Evolutionary conservation across 2,329 filamentous ascomycete species (phyloP).

Genomic region (Talaromyces verruculosus): DNA sequence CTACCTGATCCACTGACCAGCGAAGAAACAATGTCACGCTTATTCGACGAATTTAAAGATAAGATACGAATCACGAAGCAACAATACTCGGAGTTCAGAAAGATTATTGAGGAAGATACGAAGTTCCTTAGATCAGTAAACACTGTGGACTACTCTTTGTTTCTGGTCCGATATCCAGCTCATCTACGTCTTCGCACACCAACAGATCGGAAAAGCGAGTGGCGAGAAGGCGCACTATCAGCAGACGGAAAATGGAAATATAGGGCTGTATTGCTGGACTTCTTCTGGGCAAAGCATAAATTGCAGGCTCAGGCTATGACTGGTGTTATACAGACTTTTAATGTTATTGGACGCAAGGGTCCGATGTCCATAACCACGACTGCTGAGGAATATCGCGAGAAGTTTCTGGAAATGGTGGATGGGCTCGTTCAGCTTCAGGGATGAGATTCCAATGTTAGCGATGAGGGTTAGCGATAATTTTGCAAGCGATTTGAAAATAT

Average conservation of each 20-base stretch:
- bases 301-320: constrained; percentile 66
- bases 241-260: constrained; percentile 66
- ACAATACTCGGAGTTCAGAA: constrained; percentile 58
- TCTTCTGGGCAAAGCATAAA: constrained; percentile 77
- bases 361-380: constrained; percentile 75
- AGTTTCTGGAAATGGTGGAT: constrained; percentile 56
- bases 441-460: not conserved
- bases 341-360: constrained; percentile 62
- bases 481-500: not conserved
- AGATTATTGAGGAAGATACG: constrained; percentile 61
- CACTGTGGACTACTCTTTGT: constrained; percentile 73
- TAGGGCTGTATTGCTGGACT: constrained; percentile 67
- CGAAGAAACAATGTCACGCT: constrained; percentile 63
- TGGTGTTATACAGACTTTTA: constrained; percentile 63
- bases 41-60: constrained; percentile 67
- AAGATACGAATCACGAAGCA: constrained; percentile 59
- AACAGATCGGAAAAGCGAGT: constrained; percentile 43
- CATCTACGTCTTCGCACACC: constrained; percentile 36
- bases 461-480: not conserved
- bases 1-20: constrained; percentile 63
- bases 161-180: constrained; percentile 61
- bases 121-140: constrained; percentile 61
- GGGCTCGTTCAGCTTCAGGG: constrained; percentile 43
- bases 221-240: constrained; percentile 63
- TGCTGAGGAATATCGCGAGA: constrained; percentile 64